Percentiles rank a stretch among this genome's conserved stretches.
phyloP scores from a whole-genome alignment of 176 grass and related monocot species.

The Phyllostachys edulis region DNA sequence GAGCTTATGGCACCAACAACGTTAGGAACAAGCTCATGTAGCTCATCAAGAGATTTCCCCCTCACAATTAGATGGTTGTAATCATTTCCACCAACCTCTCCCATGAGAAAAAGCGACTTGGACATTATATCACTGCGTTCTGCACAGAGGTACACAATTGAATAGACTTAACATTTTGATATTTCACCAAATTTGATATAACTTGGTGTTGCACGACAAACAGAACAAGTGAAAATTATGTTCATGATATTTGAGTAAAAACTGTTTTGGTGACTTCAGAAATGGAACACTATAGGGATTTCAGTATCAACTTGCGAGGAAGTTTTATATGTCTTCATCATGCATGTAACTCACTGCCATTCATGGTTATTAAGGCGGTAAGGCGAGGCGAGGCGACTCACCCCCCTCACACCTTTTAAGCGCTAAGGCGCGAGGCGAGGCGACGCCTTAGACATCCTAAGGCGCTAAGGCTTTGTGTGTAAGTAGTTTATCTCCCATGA shows the following conservation, averaged over 20 bases:
- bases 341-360: background rate
- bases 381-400: no score
- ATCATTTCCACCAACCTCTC: conserved; percentile 92
- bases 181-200: conserved; percentile 18
- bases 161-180: background rate
- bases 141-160: conserved; percentile 39
- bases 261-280: background rate
- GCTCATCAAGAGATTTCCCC: conserved; percentile 52
- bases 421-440: no score
- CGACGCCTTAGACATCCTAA: no score
- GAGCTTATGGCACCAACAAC: conserved; percentile 60
- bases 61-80: conserved; percentile 85
- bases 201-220: background rate
- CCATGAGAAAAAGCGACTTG: conserved; percentile 74
- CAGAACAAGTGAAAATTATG: background rate
- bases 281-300: background rate
- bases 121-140: conserved; percentile 54
- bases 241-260: conserved; percentile 1
- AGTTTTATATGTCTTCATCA: background rate
- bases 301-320: background rate
- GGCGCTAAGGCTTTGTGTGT: no score
- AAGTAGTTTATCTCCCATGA: no score
- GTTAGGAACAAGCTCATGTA: conserved; percentile 66
- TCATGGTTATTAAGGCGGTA: no score
- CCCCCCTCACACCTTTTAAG: no score